Conservation (phyloP, 305 asterid species). For the Fraxinus sp. region DNA sequence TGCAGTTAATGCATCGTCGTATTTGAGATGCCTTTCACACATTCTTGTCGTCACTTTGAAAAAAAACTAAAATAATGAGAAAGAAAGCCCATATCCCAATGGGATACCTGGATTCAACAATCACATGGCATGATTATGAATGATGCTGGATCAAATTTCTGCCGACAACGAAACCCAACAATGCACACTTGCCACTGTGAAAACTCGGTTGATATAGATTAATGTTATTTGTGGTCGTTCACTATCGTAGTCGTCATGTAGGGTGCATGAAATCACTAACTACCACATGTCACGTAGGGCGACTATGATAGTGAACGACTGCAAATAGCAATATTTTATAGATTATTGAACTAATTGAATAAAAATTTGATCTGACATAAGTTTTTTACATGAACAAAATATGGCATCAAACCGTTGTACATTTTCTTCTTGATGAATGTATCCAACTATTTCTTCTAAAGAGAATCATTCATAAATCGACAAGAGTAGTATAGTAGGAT, state of each 20-base stretch:
- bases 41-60: not conserved
- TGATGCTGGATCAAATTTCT: not conserved
- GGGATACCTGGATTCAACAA: constrained; percentile 1
- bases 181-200: not conserved
- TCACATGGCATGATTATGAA: constrained; percentile 11
- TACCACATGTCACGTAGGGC: not conserved
- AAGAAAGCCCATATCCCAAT: not conserved
- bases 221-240: not conserved
- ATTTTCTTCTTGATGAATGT: not conserved
- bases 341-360: not conserved
- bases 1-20: constrained; percentile 4
- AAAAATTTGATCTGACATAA: not conserved
- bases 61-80: not conserved
- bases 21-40: not conserved
- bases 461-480: not conserved
- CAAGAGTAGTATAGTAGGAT: not conserved
- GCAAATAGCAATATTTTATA: no score
- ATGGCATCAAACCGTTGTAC: not conserved
- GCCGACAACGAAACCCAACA: not conserved
- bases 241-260: not conserved
- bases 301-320: not conserved
- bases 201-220: not conserved
- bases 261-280: no score
- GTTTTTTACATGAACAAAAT: not conserved
- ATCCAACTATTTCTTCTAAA: not conserved